Conservation (phyloP, 805 yeast species). For the Teunomyces kruisii region DNA sequence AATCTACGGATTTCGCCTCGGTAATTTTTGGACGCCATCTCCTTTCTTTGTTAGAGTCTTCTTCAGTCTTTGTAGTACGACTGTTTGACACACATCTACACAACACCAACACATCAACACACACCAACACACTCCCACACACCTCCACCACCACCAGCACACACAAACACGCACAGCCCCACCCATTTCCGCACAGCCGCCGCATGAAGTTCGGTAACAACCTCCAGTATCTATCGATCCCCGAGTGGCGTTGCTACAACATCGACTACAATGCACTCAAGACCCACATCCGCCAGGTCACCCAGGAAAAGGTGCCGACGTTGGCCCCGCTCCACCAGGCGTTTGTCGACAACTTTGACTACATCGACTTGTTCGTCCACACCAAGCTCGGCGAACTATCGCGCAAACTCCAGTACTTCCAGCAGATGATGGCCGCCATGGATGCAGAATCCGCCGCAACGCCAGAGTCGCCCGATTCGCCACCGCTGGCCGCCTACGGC, state of each 20-base stretch:
- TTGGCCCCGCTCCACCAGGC: conserved; percentile 36
- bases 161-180: too few species aligned
- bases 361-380: conserved; percentile 59
- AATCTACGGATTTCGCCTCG: background rate
- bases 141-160: too few species aligned
- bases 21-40: too few species aligned
- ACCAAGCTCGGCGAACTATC: conserved; percentile 67
- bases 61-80: too few species aligned
- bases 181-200: too few species aligned
- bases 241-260: conserved; percentile 85
- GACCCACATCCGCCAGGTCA: conserved; percentile 57
- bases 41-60: too few species aligned
- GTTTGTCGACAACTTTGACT: conserved; percentile 60
- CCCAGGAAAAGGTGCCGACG: conserved; percentile 24
- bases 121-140: background rate
- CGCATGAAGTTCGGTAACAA: conserved; percentile 91
- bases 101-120: background rate
- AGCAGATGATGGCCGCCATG: conserved; percentile 15
- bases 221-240: conserved; percentile 70
- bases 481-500: background rate
- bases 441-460: background rate
- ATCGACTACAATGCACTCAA: conserved; percentile 81
- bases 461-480: too few species aligned
- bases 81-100: too few species aligned
- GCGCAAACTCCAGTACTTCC: conserved; percentile 42